phyloP scores from a whole-genome alignment of 2,329 filamentous ascomycete species.

The Orbilia brochopaga region DNA sequence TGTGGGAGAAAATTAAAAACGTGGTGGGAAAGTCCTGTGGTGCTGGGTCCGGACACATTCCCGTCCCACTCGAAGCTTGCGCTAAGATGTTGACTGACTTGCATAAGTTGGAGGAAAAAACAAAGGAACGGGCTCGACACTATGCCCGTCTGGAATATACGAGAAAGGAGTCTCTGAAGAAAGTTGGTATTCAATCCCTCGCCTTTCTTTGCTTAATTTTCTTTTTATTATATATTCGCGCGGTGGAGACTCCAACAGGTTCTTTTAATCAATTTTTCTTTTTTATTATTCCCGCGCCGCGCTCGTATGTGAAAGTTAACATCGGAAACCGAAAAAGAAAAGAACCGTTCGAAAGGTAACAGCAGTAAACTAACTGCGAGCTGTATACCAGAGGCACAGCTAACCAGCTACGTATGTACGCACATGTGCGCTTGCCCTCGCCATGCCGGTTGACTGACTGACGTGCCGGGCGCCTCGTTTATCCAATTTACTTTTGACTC shows the following conservation, averaged over 20 bases:
- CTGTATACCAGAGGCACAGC: too few species aligned
- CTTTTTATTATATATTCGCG: neutral
- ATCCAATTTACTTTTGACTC: neutral
- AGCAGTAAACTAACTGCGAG: neutral
- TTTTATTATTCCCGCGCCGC: neutral
- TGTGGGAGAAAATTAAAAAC: constrained; percentile 34
- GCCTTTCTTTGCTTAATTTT: neutral
- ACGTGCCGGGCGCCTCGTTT: neutral
- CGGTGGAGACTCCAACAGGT: neutral
- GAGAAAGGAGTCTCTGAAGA: constrained; percentile 22
- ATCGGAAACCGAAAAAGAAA: neutral
- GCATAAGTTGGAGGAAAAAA: constrained; percentile 24
- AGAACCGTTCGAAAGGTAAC: neutral
- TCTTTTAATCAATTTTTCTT: neutral
- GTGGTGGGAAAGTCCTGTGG: constrained; percentile 46
- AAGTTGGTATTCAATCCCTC: neutral
- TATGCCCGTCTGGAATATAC: constrained; percentile 33
- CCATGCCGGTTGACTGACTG: neutral
- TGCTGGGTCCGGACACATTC: constrained; percentile 44
- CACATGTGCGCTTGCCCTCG: too few species aligned
- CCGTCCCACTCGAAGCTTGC: constrained; percentile 38
- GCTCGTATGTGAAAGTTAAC: too few species aligned
- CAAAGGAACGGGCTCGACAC: constrained; percentile 17
- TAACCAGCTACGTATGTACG: too few species aligned
- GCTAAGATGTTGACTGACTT: constrained; percentile 30